phyloP scores from a whole-genome alignment of 495 filamentous ascomycete species.

The Penicillium verhagenii region DNA sequence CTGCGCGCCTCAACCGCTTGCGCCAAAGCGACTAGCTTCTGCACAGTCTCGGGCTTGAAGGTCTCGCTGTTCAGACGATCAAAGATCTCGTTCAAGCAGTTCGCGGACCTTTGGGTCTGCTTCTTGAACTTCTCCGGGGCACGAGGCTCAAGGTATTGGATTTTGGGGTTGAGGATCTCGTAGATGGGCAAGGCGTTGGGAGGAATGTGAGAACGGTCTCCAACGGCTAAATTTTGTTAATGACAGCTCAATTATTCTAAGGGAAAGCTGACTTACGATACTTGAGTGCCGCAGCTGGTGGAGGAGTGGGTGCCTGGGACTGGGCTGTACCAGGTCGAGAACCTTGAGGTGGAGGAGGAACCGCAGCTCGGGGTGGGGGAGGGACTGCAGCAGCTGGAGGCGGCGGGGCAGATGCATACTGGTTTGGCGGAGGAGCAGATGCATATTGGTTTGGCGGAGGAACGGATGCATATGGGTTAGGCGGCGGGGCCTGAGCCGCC shows the following conservation, averaged over 20 bases:
- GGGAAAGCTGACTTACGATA: slow-evolving; percentile 57
- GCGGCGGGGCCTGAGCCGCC: slow-evolving; percentile 29
- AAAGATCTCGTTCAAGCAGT: slow-evolving; percentile 85
- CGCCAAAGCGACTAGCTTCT: slow-evolving; percentile 65
- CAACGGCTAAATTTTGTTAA: slow-evolving; percentile 53
- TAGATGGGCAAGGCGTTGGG: slow-evolving; percentile 69
- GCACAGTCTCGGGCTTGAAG: slow-evolving; percentile 76
- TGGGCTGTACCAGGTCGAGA: slow-evolving; percentile 54
- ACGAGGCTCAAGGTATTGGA: slow-evolving; percentile 79
- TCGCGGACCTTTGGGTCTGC: slow-evolving; percentile 74
- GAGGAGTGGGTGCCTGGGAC: slow-evolving; percentile 44
- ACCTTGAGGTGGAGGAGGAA: slow-evolving; percentile 6
- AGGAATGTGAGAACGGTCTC: slow-evolving; percentile 90
- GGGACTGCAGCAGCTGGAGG: slow-evolving; percentile 42
- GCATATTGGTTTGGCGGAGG: not conserved
- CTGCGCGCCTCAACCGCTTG: slow-evolving; percentile 66
- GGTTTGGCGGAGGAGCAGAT: not conserved
- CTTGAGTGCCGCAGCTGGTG: slow-evolving; percentile 51
- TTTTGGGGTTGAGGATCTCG: slow-evolving; percentile 77
- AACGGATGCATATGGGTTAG: slow-evolving; percentile 4
- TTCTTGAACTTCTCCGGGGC: slow-evolving; percentile 76
- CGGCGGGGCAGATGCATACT: not conserved
- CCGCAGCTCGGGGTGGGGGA: not conserved
- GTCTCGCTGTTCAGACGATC: slow-evolving; percentile 97
- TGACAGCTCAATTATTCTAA: slow-evolving; percentile 10